Conservation (phyloP, 2,329 filamentous ascomycete species). For the Aspergillus sergii region DNA sequence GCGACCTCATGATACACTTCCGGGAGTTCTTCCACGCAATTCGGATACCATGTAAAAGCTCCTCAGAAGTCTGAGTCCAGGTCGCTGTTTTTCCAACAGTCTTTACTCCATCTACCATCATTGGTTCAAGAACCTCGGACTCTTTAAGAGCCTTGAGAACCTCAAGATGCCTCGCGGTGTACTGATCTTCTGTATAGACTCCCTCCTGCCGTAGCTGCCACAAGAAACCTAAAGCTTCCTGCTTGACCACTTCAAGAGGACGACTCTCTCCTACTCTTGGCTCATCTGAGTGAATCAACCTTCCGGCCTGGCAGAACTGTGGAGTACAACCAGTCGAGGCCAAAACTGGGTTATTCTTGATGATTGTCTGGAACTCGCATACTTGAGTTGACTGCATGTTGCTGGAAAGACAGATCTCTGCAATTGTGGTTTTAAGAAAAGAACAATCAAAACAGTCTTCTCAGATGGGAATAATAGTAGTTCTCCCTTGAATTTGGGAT, state of each 20-base stretch:
- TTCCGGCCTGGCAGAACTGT: slow-evolving; percentile 1
- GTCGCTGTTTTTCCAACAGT: background rate
- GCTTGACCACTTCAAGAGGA: background rate
- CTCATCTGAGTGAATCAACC: slow-evolving; percentile 4
- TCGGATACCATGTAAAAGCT: slow-evolving; percentile 2
- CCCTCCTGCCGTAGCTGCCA: slow-evolving; percentile 5
- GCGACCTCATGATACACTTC: slow-evolving; percentile 8
- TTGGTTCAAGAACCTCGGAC: background rate
- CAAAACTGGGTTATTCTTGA: background rate
- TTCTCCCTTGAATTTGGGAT: background rate
- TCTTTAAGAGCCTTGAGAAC: background rate
- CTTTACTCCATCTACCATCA: background rate
- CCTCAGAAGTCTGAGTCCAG: slow-evolving; percentile 1
- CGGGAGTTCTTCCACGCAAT: slow-evolving; percentile 7
- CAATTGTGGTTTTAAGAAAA: background rate
- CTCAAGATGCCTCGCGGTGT: background rate
- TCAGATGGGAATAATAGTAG: background rate
- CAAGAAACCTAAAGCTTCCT: slow-evolving; percentile 1
- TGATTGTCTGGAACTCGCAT: slow-evolving; percentile 5
- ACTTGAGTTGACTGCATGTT: background rate
- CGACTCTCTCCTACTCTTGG: slow-evolving; percentile 4
- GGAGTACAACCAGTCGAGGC: slow-evolving; percentile 2
- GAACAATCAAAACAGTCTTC: background rate
- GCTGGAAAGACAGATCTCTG: background rate
- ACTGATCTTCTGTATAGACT: background rate